Evolutionary conservation across 768 basidiomycete species (phyloP).

Genomic region (Nidularia pulvinata): DNA sequence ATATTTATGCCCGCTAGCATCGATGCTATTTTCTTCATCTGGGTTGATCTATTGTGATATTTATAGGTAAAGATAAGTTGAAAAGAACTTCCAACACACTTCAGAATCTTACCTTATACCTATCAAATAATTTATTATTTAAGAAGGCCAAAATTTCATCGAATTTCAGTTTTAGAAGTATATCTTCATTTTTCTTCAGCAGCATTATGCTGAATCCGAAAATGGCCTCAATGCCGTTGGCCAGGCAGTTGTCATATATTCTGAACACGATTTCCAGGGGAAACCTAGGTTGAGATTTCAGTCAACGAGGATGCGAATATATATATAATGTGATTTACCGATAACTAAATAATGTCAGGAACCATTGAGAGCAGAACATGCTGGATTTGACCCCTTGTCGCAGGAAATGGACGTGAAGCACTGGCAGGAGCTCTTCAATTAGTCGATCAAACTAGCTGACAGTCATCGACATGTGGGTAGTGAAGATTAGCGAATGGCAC

Average conservation of each 20-base stretch:
- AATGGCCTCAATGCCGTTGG: conserved; percentile 96
- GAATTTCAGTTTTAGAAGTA: conserved; percentile 80
- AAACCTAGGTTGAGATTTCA: conserved; percentile 54
- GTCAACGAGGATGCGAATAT: not conserved
- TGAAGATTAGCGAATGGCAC: conserved; percentile 11
- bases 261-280: conserved; percentile 94
- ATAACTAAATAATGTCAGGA: conserved; percentile 96
- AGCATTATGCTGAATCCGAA: conserved; percentile 93
- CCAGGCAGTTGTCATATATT: conserved; percentile 95
- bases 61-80: no score
- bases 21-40: no score
- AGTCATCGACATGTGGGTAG: conserved; percentile 1
- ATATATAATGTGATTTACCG: conserved; percentile 45
- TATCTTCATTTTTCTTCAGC: conserved; percentile 85
- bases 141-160: conserved; percentile 88
- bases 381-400: conserved; percentile 95
- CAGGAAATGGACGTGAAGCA: conserved; percentile 90
- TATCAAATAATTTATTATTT: conserved; percentile 80
- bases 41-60: no score
- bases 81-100: not conserved
- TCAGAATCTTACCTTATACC: conserved; percentile 51
- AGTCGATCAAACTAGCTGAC: conserved; percentile 83
- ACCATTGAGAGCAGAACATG: conserved; percentile 99
- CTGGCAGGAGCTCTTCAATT: conserved; percentile 90
- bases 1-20: conserved; percentile 37